Conservation (phyloP, 352 stramenopile species). For the Pythium monospermum region DNA sequence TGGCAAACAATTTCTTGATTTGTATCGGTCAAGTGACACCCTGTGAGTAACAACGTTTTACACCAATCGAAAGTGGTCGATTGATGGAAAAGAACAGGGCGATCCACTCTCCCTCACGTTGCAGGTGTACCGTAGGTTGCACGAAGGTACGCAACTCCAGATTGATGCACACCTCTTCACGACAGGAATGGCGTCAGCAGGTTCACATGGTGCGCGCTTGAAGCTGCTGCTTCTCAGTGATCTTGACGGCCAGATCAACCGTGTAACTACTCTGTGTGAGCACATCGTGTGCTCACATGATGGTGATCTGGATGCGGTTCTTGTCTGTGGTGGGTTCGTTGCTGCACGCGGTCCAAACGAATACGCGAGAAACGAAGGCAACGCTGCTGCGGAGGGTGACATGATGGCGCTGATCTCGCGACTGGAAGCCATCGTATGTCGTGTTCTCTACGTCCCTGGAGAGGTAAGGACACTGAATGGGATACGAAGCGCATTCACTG, state of each 20-base stretch:
- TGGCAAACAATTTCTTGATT: too few species aligned
- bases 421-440: constrained; percentile 84
- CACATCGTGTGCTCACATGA: constrained; percentile 60
- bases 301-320: constrained; percentile 64
- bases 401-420: constrained; percentile 87
- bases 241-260: constrained; percentile 50
- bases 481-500: not conserved
- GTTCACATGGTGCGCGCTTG: too few species aligned
- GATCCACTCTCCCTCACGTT: too few species aligned
- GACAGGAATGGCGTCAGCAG: constrained; percentile 8
- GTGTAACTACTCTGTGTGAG: constrained; percentile 78
- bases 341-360: constrained; percentile 31
- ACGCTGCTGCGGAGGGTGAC: constrained; percentile 78
- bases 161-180: not conserved
- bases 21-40: too few species aligned
- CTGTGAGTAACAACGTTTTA: too few species aligned
- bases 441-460: constrained; percentile 75
- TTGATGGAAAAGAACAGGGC: too few species aligned
- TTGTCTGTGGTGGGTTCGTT: constrained; percentile 68
- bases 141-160: too few species aligned
- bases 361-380: constrained; percentile 52
- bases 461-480: constrained; percentile 29
- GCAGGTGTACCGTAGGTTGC: too few species aligned
- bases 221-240: constrained; percentile 79
- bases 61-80: too few species aligned